Conservation (phyloP, 2,329 filamentous ascomycete species). For the Eutypella sp. region DNA sequence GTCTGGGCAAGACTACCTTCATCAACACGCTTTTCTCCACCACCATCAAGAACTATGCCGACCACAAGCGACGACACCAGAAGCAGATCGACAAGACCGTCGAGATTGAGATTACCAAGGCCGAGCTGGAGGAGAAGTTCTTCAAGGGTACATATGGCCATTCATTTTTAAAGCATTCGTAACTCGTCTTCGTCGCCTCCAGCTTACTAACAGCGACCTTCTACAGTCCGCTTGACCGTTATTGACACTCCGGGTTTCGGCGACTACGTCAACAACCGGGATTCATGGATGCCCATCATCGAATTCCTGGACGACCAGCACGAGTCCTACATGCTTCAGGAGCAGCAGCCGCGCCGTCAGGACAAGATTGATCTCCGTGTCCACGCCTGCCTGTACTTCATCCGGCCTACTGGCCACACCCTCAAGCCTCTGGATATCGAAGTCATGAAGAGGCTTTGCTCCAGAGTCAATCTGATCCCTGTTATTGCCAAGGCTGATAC, state of each 20-base stretch:
- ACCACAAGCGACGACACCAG: conserved; percentile 97
- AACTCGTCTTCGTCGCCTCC: conserved; percentile 2
- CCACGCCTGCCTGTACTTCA: conserved; percentile 98
- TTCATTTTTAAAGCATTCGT: too few relatives aligned
- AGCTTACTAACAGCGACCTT: conserved; percentile 15
- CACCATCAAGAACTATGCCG: conserved; percentile 99
- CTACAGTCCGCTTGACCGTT: conserved; percentile 87
- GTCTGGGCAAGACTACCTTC: conserved; percentile 98
- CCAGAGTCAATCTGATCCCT: conserved; percentile 95
- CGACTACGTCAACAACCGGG: conserved; percentile 99
- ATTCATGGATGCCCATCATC: conserved; percentile 99
- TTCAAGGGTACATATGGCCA: conserved; percentile 93
- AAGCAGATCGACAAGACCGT: conserved; percentile 99
- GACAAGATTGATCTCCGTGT: conserved; percentile 99
- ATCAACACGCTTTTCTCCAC: conserved; percentile 99
- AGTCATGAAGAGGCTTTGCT: conserved; percentile 99
- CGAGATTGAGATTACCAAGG: conserved; percentile 99
- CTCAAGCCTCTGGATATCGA: conserved; percentile 98
- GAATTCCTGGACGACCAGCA: conserved; percentile 99
- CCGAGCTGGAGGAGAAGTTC: conserved; percentile 99
- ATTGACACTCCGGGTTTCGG: conserved; percentile 99
- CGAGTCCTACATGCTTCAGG: conserved; percentile 99
- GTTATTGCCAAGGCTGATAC: conserved; percentile 99
- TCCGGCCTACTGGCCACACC: conserved; percentile 95
- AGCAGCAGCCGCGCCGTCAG: conserved; percentile 94